Evolutionary conservation across 345 rosid genomes (phyloP).

Genomic region (Lenwebbia sp.): DNA sequence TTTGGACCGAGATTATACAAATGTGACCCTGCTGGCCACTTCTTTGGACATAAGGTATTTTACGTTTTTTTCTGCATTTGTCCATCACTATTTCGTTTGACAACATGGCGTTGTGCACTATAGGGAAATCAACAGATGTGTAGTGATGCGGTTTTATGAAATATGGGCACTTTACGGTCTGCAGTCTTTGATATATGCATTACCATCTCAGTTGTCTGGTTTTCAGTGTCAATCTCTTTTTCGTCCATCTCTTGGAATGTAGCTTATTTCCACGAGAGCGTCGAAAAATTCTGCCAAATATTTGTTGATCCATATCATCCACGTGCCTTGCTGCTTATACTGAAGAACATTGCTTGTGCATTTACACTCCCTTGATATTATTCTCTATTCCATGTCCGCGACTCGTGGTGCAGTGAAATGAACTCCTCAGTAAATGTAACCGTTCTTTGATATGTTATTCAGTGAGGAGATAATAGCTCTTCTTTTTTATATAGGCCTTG

Average conservation of each 20-base stretch:
- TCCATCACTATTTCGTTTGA: neutral
- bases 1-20: slow-evolving; percentile 84
- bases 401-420: neutral
- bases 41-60: slow-evolving; percentile 91
- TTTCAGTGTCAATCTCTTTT: neutral
- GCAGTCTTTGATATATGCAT: neutral
- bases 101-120: neutral
- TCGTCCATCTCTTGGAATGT: neutral
- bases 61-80: neutral
- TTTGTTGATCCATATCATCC: neutral
- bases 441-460: neutral
- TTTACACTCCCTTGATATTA: neutral
- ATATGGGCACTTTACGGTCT: neutral
- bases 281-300: neutral
- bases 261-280: neutral
- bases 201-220: neutral
- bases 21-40: slow-evolving; percentile 99
- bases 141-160: neutral
- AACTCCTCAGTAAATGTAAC: neutral
- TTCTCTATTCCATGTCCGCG: neutral
- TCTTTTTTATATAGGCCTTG: neutral
- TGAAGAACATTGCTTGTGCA: neutral
- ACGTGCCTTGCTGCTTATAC: neutral
- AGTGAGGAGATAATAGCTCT: neutral
- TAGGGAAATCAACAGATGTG: neutral